A percentile compares a stretch with the other conserved stretches of the same genome.
phyloP scores from a whole-genome alignment of 1,284 basidiomycete species.

The Cronartium quercuum region DNA sequence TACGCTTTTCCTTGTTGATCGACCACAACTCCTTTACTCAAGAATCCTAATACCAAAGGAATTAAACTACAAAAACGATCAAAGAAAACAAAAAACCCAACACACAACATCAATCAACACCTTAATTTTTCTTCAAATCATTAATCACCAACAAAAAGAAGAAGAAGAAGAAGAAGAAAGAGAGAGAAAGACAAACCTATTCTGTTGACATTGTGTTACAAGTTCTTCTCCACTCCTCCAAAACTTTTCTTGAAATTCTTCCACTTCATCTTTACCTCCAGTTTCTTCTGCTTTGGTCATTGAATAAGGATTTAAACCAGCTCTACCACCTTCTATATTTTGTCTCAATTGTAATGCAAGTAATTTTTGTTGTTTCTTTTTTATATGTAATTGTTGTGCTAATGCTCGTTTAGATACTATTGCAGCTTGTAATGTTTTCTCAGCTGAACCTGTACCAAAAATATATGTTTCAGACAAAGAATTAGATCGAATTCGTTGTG shows the following conservation, averaged over 20 bases:
- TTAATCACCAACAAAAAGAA: not conserved
- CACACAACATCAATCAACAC: not conserved
- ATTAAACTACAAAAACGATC: constrained; percentile 44
- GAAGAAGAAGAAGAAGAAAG: not conserved
- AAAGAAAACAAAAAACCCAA: not conserved
- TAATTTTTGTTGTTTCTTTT: constrained; percentile 11
- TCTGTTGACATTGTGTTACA: constrained; percentile 49
- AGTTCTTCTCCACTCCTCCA: constrained; percentile 48
- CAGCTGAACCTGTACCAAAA: constrained; percentile 4
- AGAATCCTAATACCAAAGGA: constrained; percentile 49
- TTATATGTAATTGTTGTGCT: constrained; percentile 18
- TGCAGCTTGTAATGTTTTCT: constrained; percentile 15
- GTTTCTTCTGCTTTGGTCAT: not conserved
- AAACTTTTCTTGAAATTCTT: constrained; percentile 3
- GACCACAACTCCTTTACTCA: constrained; percentile 40
- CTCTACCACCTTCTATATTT: constrained; percentile 23
- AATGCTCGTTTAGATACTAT: constrained; percentile 5
- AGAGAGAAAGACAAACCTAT: constrained; percentile 42
- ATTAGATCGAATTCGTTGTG: constrained; percentile 42
- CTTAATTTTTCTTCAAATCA: not conserved
- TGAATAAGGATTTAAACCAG: constrained; percentile 14
- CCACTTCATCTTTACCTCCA: constrained; percentile 33
- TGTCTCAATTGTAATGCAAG: not conserved
- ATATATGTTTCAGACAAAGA: constrained; percentile 46
- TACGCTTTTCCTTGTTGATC: not conserved